Evolutionary conservation across 2,329 filamentous ascomycete species (phyloP), one percentile per base, ranked within the genome.

Genomic region (Claviceps fusiformis): DNA sequence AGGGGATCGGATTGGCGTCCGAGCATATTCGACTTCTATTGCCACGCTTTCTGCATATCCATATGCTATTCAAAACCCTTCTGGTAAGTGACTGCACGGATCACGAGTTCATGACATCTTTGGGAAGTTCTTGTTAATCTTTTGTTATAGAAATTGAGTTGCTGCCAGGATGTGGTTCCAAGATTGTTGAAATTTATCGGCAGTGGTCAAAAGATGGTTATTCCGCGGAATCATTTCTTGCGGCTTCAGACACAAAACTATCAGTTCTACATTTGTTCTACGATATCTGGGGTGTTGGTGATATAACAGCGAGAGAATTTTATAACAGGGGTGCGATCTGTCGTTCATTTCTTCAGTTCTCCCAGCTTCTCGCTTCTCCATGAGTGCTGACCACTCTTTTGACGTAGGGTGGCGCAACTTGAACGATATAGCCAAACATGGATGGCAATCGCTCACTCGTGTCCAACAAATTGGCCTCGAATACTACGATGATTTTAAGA

Each of bases 391-490:
- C 41, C 13, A n/a, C 24, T 27, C 17, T 24, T 29, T 44, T n/a
- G 10, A 33, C 37, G 24, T 44, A 73, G 71, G 88, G 33, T 96
- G 89, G 88, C 78, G 81, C 57, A 86, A 93, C 57, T 73, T 95
- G 0, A 89, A 96, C 62, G 91, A 97, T 62, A 73, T 97, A 3
- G 75, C 95, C 45, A 87, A 95, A 63, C 79, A 83, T 62, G 90
- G 87, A 11, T 97, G 92, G 92, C 67, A 74, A 24, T 75, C 69
- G 0, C 74, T 97, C 1, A 85, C 78, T 0, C 82, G 90, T 13
- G 86, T 89, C 1, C 92, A 96, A 68, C 90, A 97, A 66, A 95
- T 97, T 55, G 92, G 93, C 0, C 75, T 96, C 48, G 97, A 97
- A 66, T 96, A 84, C 70, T 95, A 95, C 66, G 86, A 95, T 39